Base-by-base conservation (phyloP, 2,329 filamentous ascomycete species). In the Talaromyces funiculosus region DNA sequence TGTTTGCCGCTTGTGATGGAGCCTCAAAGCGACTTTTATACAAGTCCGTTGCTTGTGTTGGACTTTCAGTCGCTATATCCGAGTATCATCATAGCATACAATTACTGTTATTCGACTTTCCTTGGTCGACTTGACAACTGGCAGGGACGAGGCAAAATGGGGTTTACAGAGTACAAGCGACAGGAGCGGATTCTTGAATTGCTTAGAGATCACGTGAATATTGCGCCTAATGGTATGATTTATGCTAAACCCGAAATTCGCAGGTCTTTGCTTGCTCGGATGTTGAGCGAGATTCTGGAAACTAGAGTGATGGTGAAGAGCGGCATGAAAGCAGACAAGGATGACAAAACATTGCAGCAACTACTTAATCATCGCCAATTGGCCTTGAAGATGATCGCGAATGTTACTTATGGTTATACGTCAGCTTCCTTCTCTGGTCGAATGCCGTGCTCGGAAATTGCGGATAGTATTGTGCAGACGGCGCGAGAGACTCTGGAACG, bases 71-170 rank as follows among this genome's bases (percentile, higher is more conserved):
- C 91, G 62, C 78, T 99, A 53, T 99, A 99, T 66, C 94, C 94
- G 0, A 97, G 92, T 73, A 88, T 97, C 62, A 97, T 99, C 92
- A 97, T 99, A 70, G 94, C 94, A 0, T 97, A 99, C 78, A 99
- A 99, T 69, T 94, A 97, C 71, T 99, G 94, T 77, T 99, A 99
- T 71, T 97, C 94, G 0, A 99, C 94, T 0, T 99, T 92, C 67
- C 81, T 97, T 0, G 94, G 94, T 0, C 86, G 94, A 31, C 86
- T 96, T 40, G 84, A 86, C 29, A 85, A 86, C 67, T 97, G 93
- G 93, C 86, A 91, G n/a, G 92, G 92, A 2, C 86, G 84, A 31
- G 92, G 91, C 78, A 96, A 97, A 76, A 91, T 99, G 88, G 94
- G 94, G 0, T 96, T 97, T 71, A 86, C 86, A 29, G 88, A 96